Conservation (phyloP, 2,329 filamentous ascomycete genomes). For the Neoascochyta sp. region DNA sequence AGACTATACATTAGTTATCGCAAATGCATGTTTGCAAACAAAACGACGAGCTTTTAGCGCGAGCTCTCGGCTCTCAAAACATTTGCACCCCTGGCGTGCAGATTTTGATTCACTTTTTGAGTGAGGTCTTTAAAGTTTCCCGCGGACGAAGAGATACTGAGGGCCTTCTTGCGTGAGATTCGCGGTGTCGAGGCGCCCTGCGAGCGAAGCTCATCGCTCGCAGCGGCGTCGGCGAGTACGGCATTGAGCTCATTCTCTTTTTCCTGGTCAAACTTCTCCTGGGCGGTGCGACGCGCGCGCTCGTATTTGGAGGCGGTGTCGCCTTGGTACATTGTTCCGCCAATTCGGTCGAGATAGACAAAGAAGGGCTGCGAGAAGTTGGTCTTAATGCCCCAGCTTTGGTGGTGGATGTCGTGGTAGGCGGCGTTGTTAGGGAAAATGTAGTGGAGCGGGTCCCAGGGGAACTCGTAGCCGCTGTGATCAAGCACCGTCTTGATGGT, state of each 20-base stretch:
- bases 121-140: conserved; percentile 45
- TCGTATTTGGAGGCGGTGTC: conserved; percentile 59
- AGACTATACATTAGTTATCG: conserved; percentile 35
- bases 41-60: conserved; percentile 21
- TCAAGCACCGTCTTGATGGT: conserved; percentile 97
- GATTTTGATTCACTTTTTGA: conserved; percentile 45
- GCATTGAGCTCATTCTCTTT: conserved; percentile 27
- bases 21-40: conserved; percentile 15
- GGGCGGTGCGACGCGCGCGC: conserved; percentile 52
- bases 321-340: conserved; percentile 77
- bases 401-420: conserved; percentile 98
- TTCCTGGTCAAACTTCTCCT: conserved; percentile 55
- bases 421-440: conserved; percentile 92
- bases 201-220: conserved; percentile 23
- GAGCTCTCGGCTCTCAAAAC: conserved; percentile 46
- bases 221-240: conserved; percentile 11
- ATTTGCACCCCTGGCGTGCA: conserved; percentile 46
- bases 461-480: conserved; percentile 93
- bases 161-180: conserved; percentile 43
- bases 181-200: conserved; percentile 36
- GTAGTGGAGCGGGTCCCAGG: conserved; percentile 89
- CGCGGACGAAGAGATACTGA: conserved; percentile 36
- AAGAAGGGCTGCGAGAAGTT: conserved; percentile 92
- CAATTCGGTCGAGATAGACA: conserved; percentile 84
- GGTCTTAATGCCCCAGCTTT: conserved; percentile 98